Conservation (phyloP, 2,329 filamentous ascomycete genomes). For the Aspergillus cejpii region DNA sequence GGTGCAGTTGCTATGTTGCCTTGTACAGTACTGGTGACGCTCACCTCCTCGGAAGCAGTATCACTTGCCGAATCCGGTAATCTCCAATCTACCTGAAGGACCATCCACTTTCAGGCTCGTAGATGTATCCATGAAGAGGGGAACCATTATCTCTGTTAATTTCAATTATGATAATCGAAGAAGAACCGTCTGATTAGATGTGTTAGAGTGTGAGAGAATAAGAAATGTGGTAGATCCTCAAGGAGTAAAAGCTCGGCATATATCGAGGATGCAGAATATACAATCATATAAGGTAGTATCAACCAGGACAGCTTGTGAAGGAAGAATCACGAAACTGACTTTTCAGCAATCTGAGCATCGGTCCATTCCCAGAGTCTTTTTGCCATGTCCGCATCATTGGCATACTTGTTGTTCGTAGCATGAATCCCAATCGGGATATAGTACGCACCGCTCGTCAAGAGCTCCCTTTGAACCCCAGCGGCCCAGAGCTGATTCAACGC, state of each 20-base stretch:
- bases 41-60: conserved; percentile 1
- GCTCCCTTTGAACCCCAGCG: conserved; percentile 28
- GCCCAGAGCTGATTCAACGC: conserved; percentile 41
- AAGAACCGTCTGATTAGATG: too few species aligned
- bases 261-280: neutral
- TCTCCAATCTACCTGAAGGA: conserved; percentile 25
- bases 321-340: conserved; percentile 2
- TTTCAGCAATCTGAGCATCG: conserved; percentile 29
- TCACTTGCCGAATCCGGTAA: conserved; percentile 15
- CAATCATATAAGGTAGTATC: neutral
- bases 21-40: neutral
- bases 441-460: conserved; percentile 36
- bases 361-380: conserved; percentile 42
- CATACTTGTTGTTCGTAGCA: conserved; percentile 26
- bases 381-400: conserved; percentile 29
- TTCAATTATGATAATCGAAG: neutral
- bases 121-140: conserved; percentile 48
- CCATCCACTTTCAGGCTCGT: conserved; percentile 47
- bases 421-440: conserved; percentile 37
- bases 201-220: too few species aligned
- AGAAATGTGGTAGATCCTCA: neutral
- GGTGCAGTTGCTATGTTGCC: neutral
- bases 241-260: neutral
- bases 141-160: too few species aligned
- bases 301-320: neutral